Base-by-base conservation (phyloP, 768 basidiomycete genomes). In the Tylopilus cervinicoccineus region DNA sequence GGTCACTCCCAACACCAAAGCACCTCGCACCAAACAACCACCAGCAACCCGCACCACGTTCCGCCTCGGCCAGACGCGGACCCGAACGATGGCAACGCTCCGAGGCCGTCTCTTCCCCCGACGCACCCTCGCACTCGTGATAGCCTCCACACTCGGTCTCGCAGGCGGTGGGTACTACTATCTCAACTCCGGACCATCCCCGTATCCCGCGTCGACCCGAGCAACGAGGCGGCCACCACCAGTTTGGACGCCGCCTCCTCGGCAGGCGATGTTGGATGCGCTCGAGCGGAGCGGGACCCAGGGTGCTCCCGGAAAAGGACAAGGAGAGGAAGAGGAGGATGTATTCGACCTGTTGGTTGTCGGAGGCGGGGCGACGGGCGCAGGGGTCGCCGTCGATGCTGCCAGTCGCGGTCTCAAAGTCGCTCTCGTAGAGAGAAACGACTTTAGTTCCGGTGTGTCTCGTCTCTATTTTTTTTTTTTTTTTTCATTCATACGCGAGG, bases 301-400 rank as follows among this genome's bases (percentile, higher is more conserved):
- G 5, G 9, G 12, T 6, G 11, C 44, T 9, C 34, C 34, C n/a
- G 17, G 19, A n/a, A 34, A 62, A 8, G 71, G 69, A 9, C 73
- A 73, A n/a, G 75, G 81, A 13, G 78, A 79, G 42, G 51, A 64
- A 2, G 72, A 71, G 2, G 73, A 76, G 17, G 76, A 83, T 13
- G 78, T 80, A 51, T 89, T 89, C 53, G 92, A 94, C 67, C 59
- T 93, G 24, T 70, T 94, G 41, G 72, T 97, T 56, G 83, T 97
- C 27, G 95, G 94, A 23, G 94, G 95, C 32, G 95, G 95, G 17
- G 95, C 95, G 5, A 97, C 93, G 2, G 95, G 95, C 42, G 88
- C 93, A 0, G 95, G 96, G 34, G 86, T 93, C n/a, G 95, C 94
- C 8, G 79, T 99, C 12, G 95, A 98, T 66, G 95, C 95, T 38